These are phyloP conservation scores for Apiospora pterosperma DNA, from an alignment of 2,329 filamentous ascomycete species.

Conservation along the genomic window DNA sequence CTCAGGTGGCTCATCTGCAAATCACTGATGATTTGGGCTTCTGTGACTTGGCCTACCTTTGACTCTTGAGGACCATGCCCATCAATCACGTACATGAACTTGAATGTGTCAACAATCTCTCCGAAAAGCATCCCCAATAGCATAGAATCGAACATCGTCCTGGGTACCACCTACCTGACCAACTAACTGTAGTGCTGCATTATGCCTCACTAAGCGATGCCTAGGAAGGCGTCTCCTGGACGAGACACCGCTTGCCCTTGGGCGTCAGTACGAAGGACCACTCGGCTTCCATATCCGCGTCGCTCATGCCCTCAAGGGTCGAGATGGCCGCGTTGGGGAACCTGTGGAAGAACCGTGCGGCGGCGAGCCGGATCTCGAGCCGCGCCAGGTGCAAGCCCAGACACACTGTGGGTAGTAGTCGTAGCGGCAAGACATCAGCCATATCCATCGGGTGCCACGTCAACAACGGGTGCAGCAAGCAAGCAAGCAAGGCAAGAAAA, in stretches of 20 bases:
- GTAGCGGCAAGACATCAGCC: neutral
- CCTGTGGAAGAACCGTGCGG: slow-evolving; percentile 43
- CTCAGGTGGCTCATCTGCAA: too few relatives aligned
- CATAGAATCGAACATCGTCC: neutral
- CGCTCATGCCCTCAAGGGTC: slow-evolving; percentile 22
- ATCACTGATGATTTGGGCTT: too few relatives aligned
- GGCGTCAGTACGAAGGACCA: slow-evolving; percentile 26
- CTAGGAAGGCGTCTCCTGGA: slow-evolving; percentile 14
- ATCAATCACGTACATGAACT: too few relatives aligned
- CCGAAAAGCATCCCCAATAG: too few relatives aligned
- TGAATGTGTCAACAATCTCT: too few relatives aligned
- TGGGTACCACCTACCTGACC: neutral
- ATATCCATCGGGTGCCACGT: slow-evolving; percentile 32
- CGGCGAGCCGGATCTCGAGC: slow-evolving; percentile 48
- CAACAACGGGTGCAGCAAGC: neutral
- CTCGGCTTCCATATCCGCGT: slow-evolving; percentile 25
- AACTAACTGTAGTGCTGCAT: neutral
- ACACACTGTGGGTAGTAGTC: slow-evolving; percentile 32
- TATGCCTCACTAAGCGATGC: neutral
- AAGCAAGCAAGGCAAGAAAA: neutral
- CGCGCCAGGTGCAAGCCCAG: slow-evolving; percentile 52
- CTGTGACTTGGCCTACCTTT: too few relatives aligned
- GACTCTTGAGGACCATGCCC: too few relatives aligned
- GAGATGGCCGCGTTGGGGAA: slow-evolving; percentile 27
- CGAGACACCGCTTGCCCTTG: slow-evolving; percentile 24